Evolutionary conservation across 257 asterid species (phyloP).

Genomic region (Hygrophila difformis): DNA sequence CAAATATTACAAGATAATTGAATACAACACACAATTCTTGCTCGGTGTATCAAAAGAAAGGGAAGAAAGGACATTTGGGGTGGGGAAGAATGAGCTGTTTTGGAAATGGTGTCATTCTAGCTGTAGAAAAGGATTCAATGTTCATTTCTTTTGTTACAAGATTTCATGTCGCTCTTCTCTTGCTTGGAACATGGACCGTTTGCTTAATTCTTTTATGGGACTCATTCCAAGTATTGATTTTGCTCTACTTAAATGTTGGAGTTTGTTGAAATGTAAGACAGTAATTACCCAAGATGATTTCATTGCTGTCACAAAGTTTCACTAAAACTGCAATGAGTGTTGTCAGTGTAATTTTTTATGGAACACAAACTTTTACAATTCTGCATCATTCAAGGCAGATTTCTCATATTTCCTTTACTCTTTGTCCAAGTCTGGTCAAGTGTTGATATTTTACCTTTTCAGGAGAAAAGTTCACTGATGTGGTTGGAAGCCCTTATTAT

Average conservation of each 20-base stretch:
- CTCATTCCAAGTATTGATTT: neutral
- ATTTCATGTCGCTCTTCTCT: too few species aligned
- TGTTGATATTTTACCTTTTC: slow-evolving; percentile 9
- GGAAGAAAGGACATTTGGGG: neutral
- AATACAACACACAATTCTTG: too few species aligned
- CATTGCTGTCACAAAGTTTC: too few species aligned
- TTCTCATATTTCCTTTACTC: neutral
- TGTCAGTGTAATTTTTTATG: too few species aligned
- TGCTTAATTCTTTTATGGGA: neutral
- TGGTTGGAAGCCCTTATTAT: slow-evolving; percentile 57
- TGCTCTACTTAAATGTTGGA: neutral
- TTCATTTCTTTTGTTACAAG: too few species aligned
- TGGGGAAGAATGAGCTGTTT: too few species aligned
- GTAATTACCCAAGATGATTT: neutral
- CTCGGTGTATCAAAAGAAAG: too few species aligned
- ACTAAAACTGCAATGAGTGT: too few species aligned
- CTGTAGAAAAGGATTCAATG: neutral
- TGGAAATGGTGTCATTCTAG: too few species aligned
- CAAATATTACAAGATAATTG: too few species aligned
- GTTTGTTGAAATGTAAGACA: neutral
- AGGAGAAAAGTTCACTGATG: slow-evolving; percentile 43
- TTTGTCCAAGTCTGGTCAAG: slow-evolving; percentile 1
- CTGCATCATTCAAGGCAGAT: neutral
- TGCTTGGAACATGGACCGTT: neutral
- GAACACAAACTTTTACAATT: too few species aligned